Evolutionary conservation across 257 asterid genomes (phyloP), one percentile per base, ranked within the genome.

Genomic region (Plectranthus barbatus): DNA sequence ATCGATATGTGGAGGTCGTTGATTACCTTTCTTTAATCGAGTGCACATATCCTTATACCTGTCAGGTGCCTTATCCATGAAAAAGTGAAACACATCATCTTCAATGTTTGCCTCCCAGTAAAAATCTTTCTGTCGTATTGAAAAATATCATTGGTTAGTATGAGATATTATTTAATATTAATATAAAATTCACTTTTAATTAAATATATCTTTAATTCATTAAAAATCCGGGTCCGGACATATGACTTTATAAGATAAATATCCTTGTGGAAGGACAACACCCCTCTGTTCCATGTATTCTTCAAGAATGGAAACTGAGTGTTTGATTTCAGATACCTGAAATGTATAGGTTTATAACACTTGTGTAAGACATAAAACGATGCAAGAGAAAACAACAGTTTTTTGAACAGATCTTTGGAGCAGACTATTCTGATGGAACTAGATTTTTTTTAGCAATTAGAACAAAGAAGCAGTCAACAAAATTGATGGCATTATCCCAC

Each of bases 271-370:
- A 60, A 93, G 85, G 68, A 71, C 73, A 39, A 85, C 79, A 57
- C 97, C 99, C 79, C 99, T 93, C 71, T 76, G 96, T 73, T 87
- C 90, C 55, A 93, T 88, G 66, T 93, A 93, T 34, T 83, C 88
- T 67, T 85, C 95, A 52, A 93, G 94, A 63, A 85, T 73, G 67
- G 86, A 60, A 75, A 84, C 81, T 68, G 81, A 74, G 20, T 72
- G 81, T 64, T 86, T 80, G 47, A 84, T 72, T 76, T 85, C 94
- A 31, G 76, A 83, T 6, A 86, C 89, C 99, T 93, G 81, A 60
- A 73, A 65, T 37, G 14, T 57, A 67, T 64, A 29, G 39, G 52
- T 36, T 33, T 12, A 20, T 56, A n/a, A 18, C 14, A 49, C 31
- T 21, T 37, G 34, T 39, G 19, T 53, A 36, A 40, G 61, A 44